Conservation (phyloP, 2,329 filamentous ascomycete species). For the Claviceps maximensis region DNA sequence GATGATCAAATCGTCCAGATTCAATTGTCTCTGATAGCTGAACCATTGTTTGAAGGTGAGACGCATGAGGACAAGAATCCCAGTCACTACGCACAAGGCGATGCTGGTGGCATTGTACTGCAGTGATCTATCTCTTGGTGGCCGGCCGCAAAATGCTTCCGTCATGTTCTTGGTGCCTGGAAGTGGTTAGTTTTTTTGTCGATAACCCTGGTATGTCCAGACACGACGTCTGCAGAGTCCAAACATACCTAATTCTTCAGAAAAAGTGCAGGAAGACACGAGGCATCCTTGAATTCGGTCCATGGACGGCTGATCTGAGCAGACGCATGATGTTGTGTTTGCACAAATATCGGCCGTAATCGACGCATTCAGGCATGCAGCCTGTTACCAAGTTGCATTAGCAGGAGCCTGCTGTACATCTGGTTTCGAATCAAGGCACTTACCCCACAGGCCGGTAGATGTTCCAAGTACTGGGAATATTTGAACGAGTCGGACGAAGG, state of each 20-base stretch:
- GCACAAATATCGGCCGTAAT: not conserved
- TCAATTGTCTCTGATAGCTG: slow-evolving; percentile 18
- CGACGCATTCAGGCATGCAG: not conserved
- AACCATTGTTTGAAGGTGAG: slow-evolving; percentile 14
- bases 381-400: not conserved
- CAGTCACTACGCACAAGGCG: slow-evolving; percentile 10
- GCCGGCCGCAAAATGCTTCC: slow-evolving; percentile 3
- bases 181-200: not conserved
- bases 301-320: not conserved
- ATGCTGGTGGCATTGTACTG: slow-evolving; percentile 6
- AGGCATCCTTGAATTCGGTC: not conserved
- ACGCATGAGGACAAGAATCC: slow-evolving; percentile 9
- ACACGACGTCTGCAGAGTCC: not conserved
- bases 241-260: not conserved
- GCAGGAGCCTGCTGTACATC: not conserved
- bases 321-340: not conserved
- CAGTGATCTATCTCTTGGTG: slow-evolving; percentile 1
- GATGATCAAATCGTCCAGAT: slow-evolving; percentile 20
- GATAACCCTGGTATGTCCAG: not conserved
- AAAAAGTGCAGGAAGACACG: not conserved
- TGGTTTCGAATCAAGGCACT: not conserved
- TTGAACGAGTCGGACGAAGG: not conserved
- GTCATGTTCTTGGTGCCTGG: slow-evolving; percentile 6
- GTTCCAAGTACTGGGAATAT: not conserved
- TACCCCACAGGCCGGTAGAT: slow-evolving; percentile 1